phyloP scores from a whole-genome alignment of 2,329 filamentous ascomycete genomes.

The Chaetoscypha palmicola region DNA sequence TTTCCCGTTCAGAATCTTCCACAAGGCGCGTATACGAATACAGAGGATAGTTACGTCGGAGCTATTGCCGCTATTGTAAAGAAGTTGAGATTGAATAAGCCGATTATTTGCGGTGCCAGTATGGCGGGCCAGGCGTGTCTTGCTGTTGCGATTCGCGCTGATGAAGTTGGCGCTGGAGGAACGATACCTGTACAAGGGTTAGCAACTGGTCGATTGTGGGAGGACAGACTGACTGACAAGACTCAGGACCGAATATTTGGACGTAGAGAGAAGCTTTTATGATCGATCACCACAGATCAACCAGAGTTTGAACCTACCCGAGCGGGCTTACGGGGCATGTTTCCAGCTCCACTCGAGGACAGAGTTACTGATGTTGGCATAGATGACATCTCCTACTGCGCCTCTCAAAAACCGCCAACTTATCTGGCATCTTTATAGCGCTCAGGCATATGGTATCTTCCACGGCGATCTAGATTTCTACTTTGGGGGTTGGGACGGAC shows the following conservation, averaged over 20 bases:
- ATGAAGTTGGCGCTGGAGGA: slow-evolving; percentile 40
- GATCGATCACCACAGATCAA: slow-evolving; percentile 42
- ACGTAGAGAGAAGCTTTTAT: slow-evolving; percentile 35
- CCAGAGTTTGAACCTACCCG: slow-evolving; percentile 40
- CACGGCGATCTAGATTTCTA: slow-evolving; percentile 46
- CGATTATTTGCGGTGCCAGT: slow-evolving; percentile 43
- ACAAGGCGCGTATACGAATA: neutral
- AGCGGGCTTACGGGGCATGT: slow-evolving; percentile 37
- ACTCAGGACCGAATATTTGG: slow-evolving; percentile 26
- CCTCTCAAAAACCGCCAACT: slow-evolving; percentile 33
- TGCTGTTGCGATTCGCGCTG: slow-evolving; percentile 39
- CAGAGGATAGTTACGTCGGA: neutral
- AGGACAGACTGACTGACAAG: slow-evolving; percentile 1
- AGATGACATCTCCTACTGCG: slow-evolving; percentile 9
- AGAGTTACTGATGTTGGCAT: too few species aligned
- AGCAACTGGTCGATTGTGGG: slow-evolving; percentile 9
- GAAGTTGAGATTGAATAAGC: slow-evolving; percentile 36
- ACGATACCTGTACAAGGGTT: slow-evolving; percentile 40
- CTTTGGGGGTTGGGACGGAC: slow-evolving; percentile 43
- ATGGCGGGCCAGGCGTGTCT: slow-evolving; percentile 44
- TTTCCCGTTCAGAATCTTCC: slow-evolving; percentile 37
- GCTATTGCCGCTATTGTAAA: slow-evolving; percentile 33
- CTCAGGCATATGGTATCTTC: slow-evolving; percentile 45
- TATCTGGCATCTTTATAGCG: slow-evolving; percentile 43
- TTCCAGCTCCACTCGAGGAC: too few species aligned